Conservation (phyloP, 2,329 filamentous ascomycete genomes). For the Celoporthe dispersa region DNA sequence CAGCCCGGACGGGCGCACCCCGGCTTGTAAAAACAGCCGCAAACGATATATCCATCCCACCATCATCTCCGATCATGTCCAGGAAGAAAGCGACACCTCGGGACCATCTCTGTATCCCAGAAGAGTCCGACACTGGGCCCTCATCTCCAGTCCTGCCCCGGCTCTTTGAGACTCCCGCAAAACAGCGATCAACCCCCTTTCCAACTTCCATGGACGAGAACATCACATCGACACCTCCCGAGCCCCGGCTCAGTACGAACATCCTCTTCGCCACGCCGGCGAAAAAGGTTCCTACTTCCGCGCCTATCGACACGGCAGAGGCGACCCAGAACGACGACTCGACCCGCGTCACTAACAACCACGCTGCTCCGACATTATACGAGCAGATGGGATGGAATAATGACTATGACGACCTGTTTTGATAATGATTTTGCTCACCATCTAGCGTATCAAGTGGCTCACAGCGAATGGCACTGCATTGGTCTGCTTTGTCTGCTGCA, state of each 20-base stretch:
- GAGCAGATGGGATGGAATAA: constrained; percentile 60
- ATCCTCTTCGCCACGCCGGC: constrained; percentile 25
- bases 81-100: constrained; percentile 23
- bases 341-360: constrained; percentile 4
- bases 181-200: constrained; percentile 15
- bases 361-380: constrained; percentile 50
- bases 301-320: neutral
- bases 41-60: constrained; percentile 25
- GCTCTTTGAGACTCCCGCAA: constrained; percentile 29
- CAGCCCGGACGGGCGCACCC: constrained; percentile 23
- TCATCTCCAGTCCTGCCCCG: constrained; percentile 25
- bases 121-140: constrained; percentile 11
- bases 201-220: constrained; percentile 16
- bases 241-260: constrained; percentile 6
- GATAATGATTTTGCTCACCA: constrained; percentile 47
- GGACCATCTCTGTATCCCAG: constrained; percentile 12
- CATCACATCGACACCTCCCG: constrained; percentile 27
- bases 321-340: neutral
- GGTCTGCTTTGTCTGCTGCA: neutral
- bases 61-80: constrained; percentile 31
- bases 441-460: neutral
- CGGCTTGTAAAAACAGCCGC: constrained; percentile 1
- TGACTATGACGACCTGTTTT: constrained; percentile 46
- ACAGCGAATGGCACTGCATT: constrained; percentile 5
- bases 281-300: constrained; percentile 20